A percentile compares a stretch with the other conserved stretches of the same genome.
phyloP scores from a whole-genome alignment of 2,329 filamentous ascomycete genomes.

The Diaporthe sp. region DNA sequence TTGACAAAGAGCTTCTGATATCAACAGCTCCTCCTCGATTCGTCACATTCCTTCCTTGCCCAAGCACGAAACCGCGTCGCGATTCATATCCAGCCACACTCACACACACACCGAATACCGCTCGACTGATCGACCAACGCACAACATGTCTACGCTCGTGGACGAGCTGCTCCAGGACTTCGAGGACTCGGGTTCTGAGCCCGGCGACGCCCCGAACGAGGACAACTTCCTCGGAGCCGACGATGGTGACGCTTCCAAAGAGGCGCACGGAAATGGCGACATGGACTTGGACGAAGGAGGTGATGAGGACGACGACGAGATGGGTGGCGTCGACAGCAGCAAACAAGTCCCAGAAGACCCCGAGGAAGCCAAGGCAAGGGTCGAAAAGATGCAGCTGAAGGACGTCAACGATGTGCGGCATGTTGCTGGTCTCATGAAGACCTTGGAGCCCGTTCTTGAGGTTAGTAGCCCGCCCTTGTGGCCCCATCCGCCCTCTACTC shows the following conservation, averaged over 20 bases:
- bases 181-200: conserved; percentile 86
- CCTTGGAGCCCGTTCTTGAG: conserved; percentile 84
- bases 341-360: conserved; percentile 71
- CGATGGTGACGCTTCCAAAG: conserved; percentile 55
- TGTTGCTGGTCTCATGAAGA: conserved; percentile 85
- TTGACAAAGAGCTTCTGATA: conserved; percentile 17
- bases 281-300: conserved; percentile 74
- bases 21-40: neutral
- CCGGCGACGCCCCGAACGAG: conserved; percentile 72
- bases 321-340: conserved; percentile 59
- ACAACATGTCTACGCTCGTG: conserved; percentile 86
- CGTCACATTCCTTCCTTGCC: neutral
- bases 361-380: conserved; percentile 80
- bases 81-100: neutral
- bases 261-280: conserved; percentile 55
- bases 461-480: conserved; percentile 66
- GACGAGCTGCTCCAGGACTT: conserved; percentile 95
- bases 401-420: conserved; percentile 83
- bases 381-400: conserved; percentile 86
- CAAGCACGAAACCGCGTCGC: neutral
- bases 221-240: conserved; percentile 61
- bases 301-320: conserved; percentile 73
- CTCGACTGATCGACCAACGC: neutral
- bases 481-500: conserved; percentile 41
- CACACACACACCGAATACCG: neutral